Conservation (phyloP, 1,284 basidiomycete genomes). For the Dichomitus squalens region DNA sequence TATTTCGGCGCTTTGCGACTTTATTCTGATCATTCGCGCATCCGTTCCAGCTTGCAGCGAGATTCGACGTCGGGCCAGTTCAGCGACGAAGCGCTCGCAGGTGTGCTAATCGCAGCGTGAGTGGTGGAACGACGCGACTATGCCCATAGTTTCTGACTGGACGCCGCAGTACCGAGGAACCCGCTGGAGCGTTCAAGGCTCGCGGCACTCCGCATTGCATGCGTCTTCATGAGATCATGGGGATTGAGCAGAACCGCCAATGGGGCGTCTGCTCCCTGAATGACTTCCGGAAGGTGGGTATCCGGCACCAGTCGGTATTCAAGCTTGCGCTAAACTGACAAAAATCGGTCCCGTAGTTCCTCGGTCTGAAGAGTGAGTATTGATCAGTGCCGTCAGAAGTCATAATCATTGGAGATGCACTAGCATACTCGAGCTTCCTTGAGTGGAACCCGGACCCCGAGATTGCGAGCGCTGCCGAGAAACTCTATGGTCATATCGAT, state of each 20-base stretch:
- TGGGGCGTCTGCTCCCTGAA: slow-evolving; percentile 88
- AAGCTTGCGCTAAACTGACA: not conserved
- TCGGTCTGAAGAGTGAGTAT: slow-evolving; percentile 74
- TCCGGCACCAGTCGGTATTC: not conserved
- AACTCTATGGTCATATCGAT: slow-evolving; percentile 76
- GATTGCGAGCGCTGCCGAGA: slow-evolving; percentile 74
- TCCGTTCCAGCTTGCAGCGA: slow-evolving; percentile 54
- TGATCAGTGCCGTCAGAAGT: too few relatives aligned
- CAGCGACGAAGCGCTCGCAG: slow-evolving; percentile 73
- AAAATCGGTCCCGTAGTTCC: slow-evolving; percentile 45
- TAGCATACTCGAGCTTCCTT: slow-evolving; percentile 61
- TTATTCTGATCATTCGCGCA: not conserved
- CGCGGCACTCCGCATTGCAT: slow-evolving; percentile 75
- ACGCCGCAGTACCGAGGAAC: slow-evolving; percentile 60
- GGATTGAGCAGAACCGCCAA: slow-evolving; percentile 73
- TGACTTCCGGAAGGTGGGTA: slow-evolving; percentile 73
- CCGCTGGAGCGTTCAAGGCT: slow-evolving; percentile 80
- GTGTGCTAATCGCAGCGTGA: slow-evolving; percentile 67
- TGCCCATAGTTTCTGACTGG: not conserved
- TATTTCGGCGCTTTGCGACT: not conserved
- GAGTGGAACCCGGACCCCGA: slow-evolving; percentile 85
- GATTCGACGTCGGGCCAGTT: slow-evolving; percentile 59
- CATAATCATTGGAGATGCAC: too few relatives aligned
- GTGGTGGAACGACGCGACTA: slow-evolving; percentile 28
- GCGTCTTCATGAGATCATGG: slow-evolving; percentile 82